These are phyloP conservation scores for Hymenoscyphus occultus DNA, from an alignment of 2,329 filamentous ascomycete genomes.

Conservation along the genomic window DNA sequence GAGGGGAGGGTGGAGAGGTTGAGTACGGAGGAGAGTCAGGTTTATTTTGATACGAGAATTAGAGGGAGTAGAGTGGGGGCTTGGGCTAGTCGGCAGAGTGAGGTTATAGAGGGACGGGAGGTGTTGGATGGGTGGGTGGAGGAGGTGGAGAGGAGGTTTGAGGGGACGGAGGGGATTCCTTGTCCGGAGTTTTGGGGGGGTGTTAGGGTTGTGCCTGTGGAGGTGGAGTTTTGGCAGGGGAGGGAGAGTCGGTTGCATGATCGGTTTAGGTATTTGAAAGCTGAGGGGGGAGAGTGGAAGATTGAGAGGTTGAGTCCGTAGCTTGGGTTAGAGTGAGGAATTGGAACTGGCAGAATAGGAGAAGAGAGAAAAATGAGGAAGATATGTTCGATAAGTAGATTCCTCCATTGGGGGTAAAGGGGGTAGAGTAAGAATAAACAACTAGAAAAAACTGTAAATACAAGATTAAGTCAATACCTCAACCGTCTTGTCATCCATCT, in stretches of 20 bases:
- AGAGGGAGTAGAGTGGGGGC: slow-evolving; percentile 82
- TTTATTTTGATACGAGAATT: slow-evolving; percentile 65
- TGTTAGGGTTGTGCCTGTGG: slow-evolving; percentile 76
- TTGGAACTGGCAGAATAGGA: background rate
- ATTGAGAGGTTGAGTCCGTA: slow-evolving; percentile 73
- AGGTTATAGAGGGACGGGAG: slow-evolving; percentile 67
- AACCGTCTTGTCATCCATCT: too few relatives aligned
- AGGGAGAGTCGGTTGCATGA: slow-evolving; percentile 88
- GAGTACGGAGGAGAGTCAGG: slow-evolving; percentile 66
- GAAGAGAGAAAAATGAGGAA: background rate
- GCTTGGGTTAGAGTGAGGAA: background rate
- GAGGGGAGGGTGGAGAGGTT: slow-evolving; percentile 74
- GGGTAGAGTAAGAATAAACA: too few relatives aligned
- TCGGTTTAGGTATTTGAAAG: slow-evolving; percentile 74
- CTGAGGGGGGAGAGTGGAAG: slow-evolving; percentile 54
- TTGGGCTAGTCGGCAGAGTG: slow-evolving; percentile 89
- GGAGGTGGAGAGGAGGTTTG: slow-evolving; percentile 74
- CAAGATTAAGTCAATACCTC: too few relatives aligned
- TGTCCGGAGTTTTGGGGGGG: slow-evolving; percentile 96
- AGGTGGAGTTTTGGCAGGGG: slow-evolving; percentile 96
- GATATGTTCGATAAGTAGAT: background rate
- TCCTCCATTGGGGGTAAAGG: too few relatives aligned
- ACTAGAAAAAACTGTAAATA: too few relatives aligned
- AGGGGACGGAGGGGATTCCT: slow-evolving; percentile 74
- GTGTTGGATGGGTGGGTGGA: slow-evolving; percentile 74